These are phyloP conservation scores for Aspergillus fumigatiaffinis DNA, from an alignment of 2,329 filamentous ascomycete species.

Conservation along the genomic window DNA sequence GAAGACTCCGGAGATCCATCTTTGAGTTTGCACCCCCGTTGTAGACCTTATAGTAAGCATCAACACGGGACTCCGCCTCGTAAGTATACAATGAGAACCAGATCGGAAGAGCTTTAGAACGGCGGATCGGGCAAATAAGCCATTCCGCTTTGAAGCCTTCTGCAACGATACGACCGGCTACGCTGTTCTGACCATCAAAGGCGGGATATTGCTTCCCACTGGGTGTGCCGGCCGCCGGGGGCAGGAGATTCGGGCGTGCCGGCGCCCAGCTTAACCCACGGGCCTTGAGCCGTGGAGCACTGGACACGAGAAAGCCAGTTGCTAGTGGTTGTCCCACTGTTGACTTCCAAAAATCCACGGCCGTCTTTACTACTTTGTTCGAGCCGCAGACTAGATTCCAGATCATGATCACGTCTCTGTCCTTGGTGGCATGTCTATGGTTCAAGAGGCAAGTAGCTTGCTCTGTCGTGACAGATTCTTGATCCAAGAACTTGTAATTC, in stretches of 20 bases:
- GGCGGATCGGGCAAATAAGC: conserved; percentile 1
- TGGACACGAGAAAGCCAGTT: conserved; percentile 6
- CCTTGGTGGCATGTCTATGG: conserved; percentile 18
- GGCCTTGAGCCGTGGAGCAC: neutral
- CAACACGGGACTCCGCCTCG: too few relatives aligned
- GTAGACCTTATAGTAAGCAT: neutral
- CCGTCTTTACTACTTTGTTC: neutral
- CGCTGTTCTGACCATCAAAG: conserved; percentile 3
- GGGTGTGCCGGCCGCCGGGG: neutral
- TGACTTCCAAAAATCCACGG: conserved; percentile 7
- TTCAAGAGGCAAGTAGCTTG: conserved; percentile 17
- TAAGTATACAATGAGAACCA: too few relatives aligned
- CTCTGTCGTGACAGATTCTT: too few relatives aligned
- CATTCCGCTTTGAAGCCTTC: conserved; percentile 6
- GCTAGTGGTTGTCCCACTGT: neutral
- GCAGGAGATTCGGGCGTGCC: conserved; percentile 10
- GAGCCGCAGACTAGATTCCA: conserved; percentile 17
- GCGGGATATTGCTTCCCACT: conserved; percentile 2
- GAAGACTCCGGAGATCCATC: neutral
- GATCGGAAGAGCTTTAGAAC: neutral
- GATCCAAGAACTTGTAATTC: too few relatives aligned
- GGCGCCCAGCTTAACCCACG: conserved; percentile 9
- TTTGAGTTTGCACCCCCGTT: neutral
- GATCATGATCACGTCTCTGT: conserved; percentile 17
- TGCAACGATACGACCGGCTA: neutral